Conservation (phyloP, 306 rosid species). For the Potentilla sterilis region DNA sequence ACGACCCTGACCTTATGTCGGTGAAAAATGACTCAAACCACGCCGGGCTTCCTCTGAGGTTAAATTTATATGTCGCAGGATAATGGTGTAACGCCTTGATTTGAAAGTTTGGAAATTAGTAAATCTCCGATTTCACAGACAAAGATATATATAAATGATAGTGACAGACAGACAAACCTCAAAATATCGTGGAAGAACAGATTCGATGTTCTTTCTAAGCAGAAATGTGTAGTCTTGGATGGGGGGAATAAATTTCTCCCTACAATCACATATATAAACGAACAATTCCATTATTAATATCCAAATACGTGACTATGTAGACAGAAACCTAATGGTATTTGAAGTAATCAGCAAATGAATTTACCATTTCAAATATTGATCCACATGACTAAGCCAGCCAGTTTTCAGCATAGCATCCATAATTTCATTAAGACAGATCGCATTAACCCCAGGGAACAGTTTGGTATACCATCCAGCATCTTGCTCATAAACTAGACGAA, state of each 20-base stretch:
- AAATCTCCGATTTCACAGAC: background rate
- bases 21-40: background rate
- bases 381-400: background rate
- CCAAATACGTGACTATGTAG: no score
- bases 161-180: background rate
- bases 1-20: background rate
- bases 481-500: background rate
- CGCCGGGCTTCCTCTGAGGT: background rate
- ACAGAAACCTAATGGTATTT: slow-evolving; percentile 4
- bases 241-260: background rate
- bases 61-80: background rate
- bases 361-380: background rate
- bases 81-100: background rate
- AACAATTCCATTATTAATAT: no score
- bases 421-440: background rate
- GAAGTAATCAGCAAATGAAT: no score
- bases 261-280: background rate
- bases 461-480: background rate
- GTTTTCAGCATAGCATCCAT: background rate
- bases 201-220: background rate
- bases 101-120: no score
- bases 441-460: background rate
- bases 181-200: background rate
- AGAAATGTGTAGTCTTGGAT: background rate
- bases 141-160: background rate